Evolutionary conservation across 148 eudicot species (phyloP), one percentile per base, ranked within the genome.

Genomic region (Amaranthus hypochondriacus): DNA sequence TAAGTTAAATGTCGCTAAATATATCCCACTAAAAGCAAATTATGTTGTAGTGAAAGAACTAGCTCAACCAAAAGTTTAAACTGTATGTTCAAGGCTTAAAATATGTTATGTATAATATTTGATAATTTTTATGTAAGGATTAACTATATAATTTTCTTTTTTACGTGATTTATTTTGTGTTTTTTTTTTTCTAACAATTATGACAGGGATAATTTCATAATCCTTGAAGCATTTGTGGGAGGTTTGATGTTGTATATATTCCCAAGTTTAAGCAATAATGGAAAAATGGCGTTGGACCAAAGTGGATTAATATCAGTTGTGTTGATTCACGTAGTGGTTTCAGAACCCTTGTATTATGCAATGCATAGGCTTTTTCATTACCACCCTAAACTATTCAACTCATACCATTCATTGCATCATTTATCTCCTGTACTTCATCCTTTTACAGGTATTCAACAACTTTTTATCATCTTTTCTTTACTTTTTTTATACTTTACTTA

Each of bases 261-360:
- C 21, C 95, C 95, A 73, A 14, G 51, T 4, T 51, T 80, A 66
- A 69, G 76, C 7, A 71, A 58, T 28, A 28, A 28, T 65, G 54
- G 76, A 74, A 64, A 79, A 56, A 84, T 83, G 6, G 7, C 76
- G 39, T 91, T 92, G 89, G 77, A 89, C 71, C 53, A 63, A 69
- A 86, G 58, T 6, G 92, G 96, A 53, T 74, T 90, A 64, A 75
- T 86, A 49, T 83, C 77, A 46, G 84, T 80, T 12, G 4, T 83
- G 71, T 5, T 84, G 0, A 82, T 94, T 54, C 98, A 94, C 80
- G 76, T 89, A 75, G 67, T 71, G 4, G 71, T 89, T 68, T 91
- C 97, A 65, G 98, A 94, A 77, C 98, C 98, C 3, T 78, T 94
- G 51, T 94, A 84, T 78, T 94, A 94, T 77, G 81, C 60, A 69